A percentile compares a stretch with the other conserved stretches of the same genome.
These are phyloP conservation scores for Candida golubevii DNA, from an alignment of 805 yeast species.

Conservation along the genomic window DNA sequence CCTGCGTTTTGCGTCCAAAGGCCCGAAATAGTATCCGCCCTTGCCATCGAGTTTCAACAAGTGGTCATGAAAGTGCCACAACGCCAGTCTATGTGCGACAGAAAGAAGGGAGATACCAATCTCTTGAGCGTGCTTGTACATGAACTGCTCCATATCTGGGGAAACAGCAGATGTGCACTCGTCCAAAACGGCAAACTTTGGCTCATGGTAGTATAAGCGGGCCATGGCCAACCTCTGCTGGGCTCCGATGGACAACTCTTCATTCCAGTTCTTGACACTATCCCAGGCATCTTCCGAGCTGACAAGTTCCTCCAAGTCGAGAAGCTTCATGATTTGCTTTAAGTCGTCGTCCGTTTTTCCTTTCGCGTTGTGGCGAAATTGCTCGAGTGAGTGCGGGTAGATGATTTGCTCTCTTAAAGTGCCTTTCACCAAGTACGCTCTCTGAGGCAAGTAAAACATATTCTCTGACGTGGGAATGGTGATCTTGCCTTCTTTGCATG, in stretches of 20 bases:
- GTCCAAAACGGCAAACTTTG: conserved; percentile 90
- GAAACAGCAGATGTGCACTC: conserved; percentile 96
- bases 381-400: conserved; percentile 72
- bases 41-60: conserved; percentile 84
- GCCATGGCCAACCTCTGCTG: conserved; percentile 94
- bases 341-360: conserved; percentile 47
- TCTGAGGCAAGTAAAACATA: conserved; percentile 87
- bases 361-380: conserved; percentile 38
- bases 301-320: conserved; percentile 57
- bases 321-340: conserved; percentile 47
- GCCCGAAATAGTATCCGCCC: conserved; percentile 59
- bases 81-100: conserved; percentile 87
- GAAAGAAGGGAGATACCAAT: conserved; percentile 79
- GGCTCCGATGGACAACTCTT: conserved; percentile 83
- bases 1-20: conserved; percentile 69
- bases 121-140: conserved; percentile 78
- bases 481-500: conserved; percentile 55
- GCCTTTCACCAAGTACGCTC: conserved; percentile 81
- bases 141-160: conserved; percentile 82
- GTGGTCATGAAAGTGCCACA: conserved; percentile 87
- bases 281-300: conserved; percentile 44
- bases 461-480: conserved; percentile 61
- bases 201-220: conserved; percentile 82
- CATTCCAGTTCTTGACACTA: conserved; percentile 76
- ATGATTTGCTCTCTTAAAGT: conserved; percentile 83